phyloP scores from a whole-genome alignment of 805 yeast species.

The Suhomyces emberorum region DNA sequence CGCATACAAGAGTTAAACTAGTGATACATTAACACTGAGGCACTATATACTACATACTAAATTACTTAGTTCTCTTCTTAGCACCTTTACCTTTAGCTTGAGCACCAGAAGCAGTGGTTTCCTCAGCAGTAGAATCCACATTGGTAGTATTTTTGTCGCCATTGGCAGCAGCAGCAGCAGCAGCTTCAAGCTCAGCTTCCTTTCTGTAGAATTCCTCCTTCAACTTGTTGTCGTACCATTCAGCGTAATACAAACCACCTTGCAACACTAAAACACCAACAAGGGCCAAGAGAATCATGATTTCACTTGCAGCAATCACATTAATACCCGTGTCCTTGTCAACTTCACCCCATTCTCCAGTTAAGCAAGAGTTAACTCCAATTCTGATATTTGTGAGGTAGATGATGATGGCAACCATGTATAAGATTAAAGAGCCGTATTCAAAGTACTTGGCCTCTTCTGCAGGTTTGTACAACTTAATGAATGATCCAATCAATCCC shows the following conservation, averaged over 20 bases:
- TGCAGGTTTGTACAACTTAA: conserved; percentile 82
- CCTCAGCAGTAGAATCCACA: conserved; percentile 1
- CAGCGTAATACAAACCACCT: conserved; percentile 85
- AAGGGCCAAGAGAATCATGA: conserved; percentile 67
- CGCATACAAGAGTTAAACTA: too few species aligned
- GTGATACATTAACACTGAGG: neutral
- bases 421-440: conserved; percentile 77
- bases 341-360: conserved; percentile 92
- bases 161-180: conserved; percentile 10
- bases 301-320: conserved; percentile 86
- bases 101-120: conserved; percentile 5
- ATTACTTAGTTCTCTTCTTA: conserved; percentile 7
- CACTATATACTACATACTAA: too few species aligned
- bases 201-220: conserved; percentile 29
- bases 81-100: conserved; percentile 8
- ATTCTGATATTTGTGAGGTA: conserved; percentile 83
- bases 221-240: conserved; percentile 48
- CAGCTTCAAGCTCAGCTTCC: conserved; percentile 21
- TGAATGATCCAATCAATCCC: conserved; percentile 69
- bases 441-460: conserved; percentile 86
- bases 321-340: conserved; percentile 80
- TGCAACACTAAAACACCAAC: conserved; percentile 82
- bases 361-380: conserved; percentile 66
- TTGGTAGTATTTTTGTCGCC: neutral
- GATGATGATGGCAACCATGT: conserved; percentile 68